Evolutionary conservation across 2,329 filamentous ascomycete species (phyloP).

Genomic region (Aureobasidium sp.): DNA sequence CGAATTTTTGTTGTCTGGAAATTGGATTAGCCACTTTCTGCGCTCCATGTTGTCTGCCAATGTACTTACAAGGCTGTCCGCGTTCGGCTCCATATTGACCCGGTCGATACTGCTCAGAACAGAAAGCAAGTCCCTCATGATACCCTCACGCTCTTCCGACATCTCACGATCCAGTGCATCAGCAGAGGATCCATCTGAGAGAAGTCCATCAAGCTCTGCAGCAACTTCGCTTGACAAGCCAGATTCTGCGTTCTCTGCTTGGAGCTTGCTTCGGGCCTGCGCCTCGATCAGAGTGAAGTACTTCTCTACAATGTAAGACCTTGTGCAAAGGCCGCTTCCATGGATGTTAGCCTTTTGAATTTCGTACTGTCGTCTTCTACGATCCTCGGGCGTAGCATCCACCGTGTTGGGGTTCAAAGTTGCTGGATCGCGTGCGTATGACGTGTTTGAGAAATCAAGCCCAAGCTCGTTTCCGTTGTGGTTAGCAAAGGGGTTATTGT

Average conservation of each 20-base stretch:
- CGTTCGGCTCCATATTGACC: slow-evolving; percentile 73
- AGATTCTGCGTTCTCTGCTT: slow-evolving; percentile 36
- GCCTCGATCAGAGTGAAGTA: slow-evolving; percentile 72
- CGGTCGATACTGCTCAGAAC: slow-evolving; percentile 73
- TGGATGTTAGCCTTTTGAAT: slow-evolving; percentile 92
- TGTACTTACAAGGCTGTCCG: slow-evolving; percentile 53
- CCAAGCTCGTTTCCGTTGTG: slow-evolving; percentile 21
- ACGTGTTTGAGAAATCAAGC: slow-evolving; percentile 22
- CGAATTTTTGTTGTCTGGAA: slow-evolving; percentile 71
- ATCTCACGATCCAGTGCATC: slow-evolving; percentile 45
- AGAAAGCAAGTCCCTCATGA: slow-evolving; percentile 69
- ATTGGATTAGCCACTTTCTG: slow-evolving; percentile 23
- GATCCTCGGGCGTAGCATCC: slow-evolving; percentile 32
- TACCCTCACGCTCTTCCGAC: slow-evolving; percentile 68
- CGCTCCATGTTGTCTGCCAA: background rate
- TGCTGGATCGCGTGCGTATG: slow-evolving; percentile 23
- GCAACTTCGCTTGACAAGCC: slow-evolving; percentile 28
- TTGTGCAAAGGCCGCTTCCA: slow-evolving; percentile 69
- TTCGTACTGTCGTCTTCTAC: slow-evolving; percentile 61
- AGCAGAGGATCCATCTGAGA: slow-evolving; percentile 16
- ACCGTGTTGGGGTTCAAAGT: slow-evolving; percentile 22
- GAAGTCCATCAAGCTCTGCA: slow-evolving; percentile 31
- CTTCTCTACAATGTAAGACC: slow-evolving; percentile 79
- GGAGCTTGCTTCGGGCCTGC: slow-evolving; percentile 40
- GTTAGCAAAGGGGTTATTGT: slow-evolving; percentile 29